A percentile compares a stretch with the other conserved stretches of the same genome.
These are phyloP conservation scores for Vachellia pachyceras DNA, from an alignment of 306 rosid species.

Conservation along the genomic window DNA sequence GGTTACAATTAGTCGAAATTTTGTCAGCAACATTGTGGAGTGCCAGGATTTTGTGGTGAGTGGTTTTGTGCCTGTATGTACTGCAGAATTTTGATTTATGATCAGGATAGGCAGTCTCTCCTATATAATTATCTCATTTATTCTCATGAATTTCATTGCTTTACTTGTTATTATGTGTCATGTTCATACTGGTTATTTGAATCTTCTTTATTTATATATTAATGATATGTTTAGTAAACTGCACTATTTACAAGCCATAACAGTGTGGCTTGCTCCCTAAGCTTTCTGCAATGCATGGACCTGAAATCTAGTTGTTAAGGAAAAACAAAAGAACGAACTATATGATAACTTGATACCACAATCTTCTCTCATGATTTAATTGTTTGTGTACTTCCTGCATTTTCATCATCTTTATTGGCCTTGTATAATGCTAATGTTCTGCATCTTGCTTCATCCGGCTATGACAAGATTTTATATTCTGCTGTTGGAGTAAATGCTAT, in stretches of 20 bases:
- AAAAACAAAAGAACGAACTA: not conserved
- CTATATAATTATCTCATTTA: not conserved
- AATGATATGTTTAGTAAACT: not conserved
- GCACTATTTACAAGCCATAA: not conserved
- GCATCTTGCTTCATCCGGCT: not conserved
- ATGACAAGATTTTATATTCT: not conserved
- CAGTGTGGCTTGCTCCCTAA: not conserved
- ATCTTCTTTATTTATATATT: not conserved
- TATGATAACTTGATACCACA: not conserved
- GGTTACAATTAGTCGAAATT: conserved; percentile 42
- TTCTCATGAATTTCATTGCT: conserved; percentile 1
- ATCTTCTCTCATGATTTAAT: no score
- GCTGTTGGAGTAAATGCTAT: not conserved
- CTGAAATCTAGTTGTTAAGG: not conserved
- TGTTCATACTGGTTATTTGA: not conserved
- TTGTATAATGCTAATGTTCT: not conserved
- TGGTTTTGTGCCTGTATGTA: not conserved
- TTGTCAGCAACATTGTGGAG: conserved; percentile 47
- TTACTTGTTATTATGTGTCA: not conserved
- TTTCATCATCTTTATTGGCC: not conserved
- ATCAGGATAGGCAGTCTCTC: not conserved
- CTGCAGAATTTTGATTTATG: not conserved
- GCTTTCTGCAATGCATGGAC: not conserved
- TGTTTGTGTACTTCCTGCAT: not conserved
- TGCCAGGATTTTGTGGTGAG: conserved; percentile 41